Percentiles rank a stretch among this genome's conserved stretches.
Evolutionary conservation across 768 basidiomycete genomes (phyloP).

Genomic region (Crucibulum laeve): DNA sequence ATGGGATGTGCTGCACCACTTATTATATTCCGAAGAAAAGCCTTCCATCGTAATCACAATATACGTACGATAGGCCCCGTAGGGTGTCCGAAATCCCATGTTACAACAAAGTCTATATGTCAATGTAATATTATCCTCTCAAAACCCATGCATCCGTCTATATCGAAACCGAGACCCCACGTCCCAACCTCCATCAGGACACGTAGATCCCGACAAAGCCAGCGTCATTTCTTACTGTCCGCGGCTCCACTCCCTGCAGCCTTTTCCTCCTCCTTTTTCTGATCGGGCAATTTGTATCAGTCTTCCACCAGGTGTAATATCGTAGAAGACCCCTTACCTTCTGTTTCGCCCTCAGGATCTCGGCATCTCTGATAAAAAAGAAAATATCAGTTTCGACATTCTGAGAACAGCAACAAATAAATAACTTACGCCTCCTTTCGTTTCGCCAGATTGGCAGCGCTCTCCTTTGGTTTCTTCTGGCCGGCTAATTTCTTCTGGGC

Average conservation of each 20-base stretch:
- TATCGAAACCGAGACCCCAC: background rate
- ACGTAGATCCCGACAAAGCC: conserved; percentile 10
- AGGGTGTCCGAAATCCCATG: too few species aligned
- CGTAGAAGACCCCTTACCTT: conserved; percentile 43
- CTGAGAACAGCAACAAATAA: conserved; percentile 5
- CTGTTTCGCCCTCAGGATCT: conserved; percentile 71
- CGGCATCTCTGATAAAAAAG: conserved; percentile 58
- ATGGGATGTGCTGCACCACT: too few species aligned
- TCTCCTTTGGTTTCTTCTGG: conserved; percentile 70
- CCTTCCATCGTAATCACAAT: too few species aligned
- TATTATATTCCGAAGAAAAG: too few species aligned
- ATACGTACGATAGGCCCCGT: too few species aligned
- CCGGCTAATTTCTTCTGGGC: conserved; percentile 65
- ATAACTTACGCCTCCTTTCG: conserved; percentile 71
- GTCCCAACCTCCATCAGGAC: background rate
- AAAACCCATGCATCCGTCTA: background rate
- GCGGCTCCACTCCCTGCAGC: conserved; percentile 20
- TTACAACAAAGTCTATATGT: too few species aligned
- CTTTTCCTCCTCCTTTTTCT: conserved; percentile 58
- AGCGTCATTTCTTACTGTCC: conserved; percentile 30
- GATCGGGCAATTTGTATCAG: background rate
- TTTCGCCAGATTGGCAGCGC: conserved; percentile 54
- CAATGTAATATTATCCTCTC: background rate
- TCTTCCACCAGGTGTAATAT: background rate
- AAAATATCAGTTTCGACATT: conserved; percentile 9